Base-by-base conservation (phyloP, 2,329 filamentous ascomycete genomes). In the Colletotrichum cereale region DNA sequence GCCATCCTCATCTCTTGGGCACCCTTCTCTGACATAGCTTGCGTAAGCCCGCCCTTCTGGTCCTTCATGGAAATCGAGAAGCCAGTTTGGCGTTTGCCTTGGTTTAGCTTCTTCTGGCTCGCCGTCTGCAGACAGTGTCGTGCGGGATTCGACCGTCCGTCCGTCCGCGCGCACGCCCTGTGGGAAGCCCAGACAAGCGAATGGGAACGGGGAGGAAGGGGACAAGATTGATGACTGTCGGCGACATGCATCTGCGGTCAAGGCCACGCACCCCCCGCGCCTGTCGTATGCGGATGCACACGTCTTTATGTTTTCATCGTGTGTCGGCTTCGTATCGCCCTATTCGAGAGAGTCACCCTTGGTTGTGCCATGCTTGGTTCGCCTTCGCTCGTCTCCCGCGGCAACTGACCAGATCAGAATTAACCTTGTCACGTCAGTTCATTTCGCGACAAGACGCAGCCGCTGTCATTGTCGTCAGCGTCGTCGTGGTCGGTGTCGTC, bases 201-300 rank as follows among this genome's bases (percentile, higher is more conserved):
- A 40, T 29, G 31, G 48, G 34, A 31, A 31, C 7, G 47, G 26
- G 12, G 21, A 18, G 18, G 50, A 5, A 16, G 10, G 18, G 29
- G 52, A 12, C 16, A 40, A 48, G 53, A 50, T 26, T 68, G 57
- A 57, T 71, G 58, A 62, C 36, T 62, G 31, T 62, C 68, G 64
- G 68, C 58, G 36, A 71, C 65, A 63, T 66, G 52, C 68, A 68
- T 63, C 42, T 60, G 53, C 50, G 63, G 42, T 60, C 58, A 29
- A 47, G 65, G 58, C 65, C 69, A 66, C 69, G 65, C 53, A 31
- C 58, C 47, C 24, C 24, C 64, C 63, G 60, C 64, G 40, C 47
- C 44, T 40, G 36, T 48, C 34, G 52, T 67, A 57, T 29, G 57
- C 64, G 67, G 34, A 29, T 44, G 38, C 53, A 62, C 63, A 52